These are phyloP conservation scores for Xylaria sp. DNA, from an alignment of 2,329 filamentous ascomycete species.

Conservation along the genomic window DNA sequence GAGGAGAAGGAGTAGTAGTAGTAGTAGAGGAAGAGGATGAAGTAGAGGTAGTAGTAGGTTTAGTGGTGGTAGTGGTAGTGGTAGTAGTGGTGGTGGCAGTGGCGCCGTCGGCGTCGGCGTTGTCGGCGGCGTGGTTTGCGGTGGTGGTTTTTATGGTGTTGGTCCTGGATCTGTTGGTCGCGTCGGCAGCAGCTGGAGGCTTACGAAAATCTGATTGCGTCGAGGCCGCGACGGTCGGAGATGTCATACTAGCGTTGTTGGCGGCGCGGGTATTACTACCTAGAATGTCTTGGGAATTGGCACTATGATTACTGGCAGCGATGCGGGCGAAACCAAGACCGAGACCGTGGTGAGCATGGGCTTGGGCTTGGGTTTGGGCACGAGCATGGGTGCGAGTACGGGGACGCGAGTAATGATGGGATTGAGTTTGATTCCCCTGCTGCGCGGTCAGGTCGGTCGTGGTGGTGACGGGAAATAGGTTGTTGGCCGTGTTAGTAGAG, in stretches of 20 bases:
- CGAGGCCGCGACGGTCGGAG: constrained; percentile 48
- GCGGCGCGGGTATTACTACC: constrained; percentile 19
- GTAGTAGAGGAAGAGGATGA: constrained; percentile 30
- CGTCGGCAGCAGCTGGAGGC: constrained; percentile 48
- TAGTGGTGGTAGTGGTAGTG: constrained; percentile 5
- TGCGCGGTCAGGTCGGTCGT: background rate
- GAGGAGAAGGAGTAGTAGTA: constrained; percentile 35
- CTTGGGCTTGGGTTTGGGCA: constrained; percentile 5
- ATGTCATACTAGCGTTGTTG: constrained; percentile 44
- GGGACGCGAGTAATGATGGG: constrained; percentile 17
- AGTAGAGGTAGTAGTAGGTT: background rate
- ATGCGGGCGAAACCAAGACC: constrained; percentile 18
- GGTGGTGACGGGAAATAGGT: background rate
- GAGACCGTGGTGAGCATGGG: constrained; percentile 25
- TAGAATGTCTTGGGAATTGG: constrained; percentile 33
- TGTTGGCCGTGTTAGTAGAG: background rate
- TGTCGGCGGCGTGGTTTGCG: constrained; percentile 11
- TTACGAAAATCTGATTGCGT: constrained; percentile 51
- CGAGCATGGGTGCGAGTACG: constrained; percentile 3
- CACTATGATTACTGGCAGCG: constrained; percentile 33
- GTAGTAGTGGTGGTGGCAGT: constrained; percentile 44
- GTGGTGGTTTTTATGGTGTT: constrained; percentile 39
- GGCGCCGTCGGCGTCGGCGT: constrained; percentile 20
- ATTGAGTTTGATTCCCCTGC: constrained; percentile 21
- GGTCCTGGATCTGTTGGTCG: constrained; percentile 41